phyloP scores from a whole-genome alignment of 2,329 filamentous ascomycete species.

The Fusarium virguliforme region DNA sequence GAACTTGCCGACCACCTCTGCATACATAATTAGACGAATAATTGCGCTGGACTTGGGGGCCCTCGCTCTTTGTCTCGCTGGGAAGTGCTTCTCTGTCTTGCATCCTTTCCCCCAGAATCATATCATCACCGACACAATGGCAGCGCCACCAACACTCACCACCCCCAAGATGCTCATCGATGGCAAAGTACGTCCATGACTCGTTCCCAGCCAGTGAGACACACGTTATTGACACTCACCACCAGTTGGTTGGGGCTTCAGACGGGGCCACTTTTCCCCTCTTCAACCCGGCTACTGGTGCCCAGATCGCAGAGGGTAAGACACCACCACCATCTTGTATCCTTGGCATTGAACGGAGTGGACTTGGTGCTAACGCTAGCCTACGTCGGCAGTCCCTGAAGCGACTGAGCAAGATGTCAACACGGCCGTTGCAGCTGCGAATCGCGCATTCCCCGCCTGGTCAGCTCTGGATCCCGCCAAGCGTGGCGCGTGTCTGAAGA shows the following conservation, averaged over 20 bases:
- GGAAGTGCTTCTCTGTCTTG: neutral
- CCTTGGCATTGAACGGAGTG: neutral
- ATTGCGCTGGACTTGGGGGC: neutral
- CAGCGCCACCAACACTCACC: neutral
- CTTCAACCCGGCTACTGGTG: conserved; percentile 41
- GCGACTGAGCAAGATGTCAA: conserved; percentile 66
- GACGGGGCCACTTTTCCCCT: conserved; percentile 40
- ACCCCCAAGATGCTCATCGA: conserved; percentile 36
- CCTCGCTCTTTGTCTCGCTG: neutral
- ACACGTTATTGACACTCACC: neutral
- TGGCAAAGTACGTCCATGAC: conserved; percentile 33
- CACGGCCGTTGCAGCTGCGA: conserved; percentile 64
- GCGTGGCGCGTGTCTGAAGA: conserved; percentile 62
- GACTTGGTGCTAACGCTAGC: neutral
- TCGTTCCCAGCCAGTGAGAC: neutral
- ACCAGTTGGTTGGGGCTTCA: conserved; percentile 39
- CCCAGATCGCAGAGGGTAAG: conserved; percentile 37
- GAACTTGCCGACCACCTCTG: conserved; percentile 1
- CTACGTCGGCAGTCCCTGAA: conserved; percentile 50
- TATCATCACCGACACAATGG: conserved; percentile 5
- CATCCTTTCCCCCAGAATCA: conserved; percentile 4
- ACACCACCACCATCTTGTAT: no score
- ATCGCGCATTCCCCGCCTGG: conserved; percentile 66
- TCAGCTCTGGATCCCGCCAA: conserved; percentile 57
- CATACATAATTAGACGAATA: conserved; percentile 13